Percentiles rank a stretch among this genome's conserved stretches.
Evolutionary conservation across 176 grass and related monocot species (phyloP).

Genomic region (Phoenix dactylifera): DNA sequence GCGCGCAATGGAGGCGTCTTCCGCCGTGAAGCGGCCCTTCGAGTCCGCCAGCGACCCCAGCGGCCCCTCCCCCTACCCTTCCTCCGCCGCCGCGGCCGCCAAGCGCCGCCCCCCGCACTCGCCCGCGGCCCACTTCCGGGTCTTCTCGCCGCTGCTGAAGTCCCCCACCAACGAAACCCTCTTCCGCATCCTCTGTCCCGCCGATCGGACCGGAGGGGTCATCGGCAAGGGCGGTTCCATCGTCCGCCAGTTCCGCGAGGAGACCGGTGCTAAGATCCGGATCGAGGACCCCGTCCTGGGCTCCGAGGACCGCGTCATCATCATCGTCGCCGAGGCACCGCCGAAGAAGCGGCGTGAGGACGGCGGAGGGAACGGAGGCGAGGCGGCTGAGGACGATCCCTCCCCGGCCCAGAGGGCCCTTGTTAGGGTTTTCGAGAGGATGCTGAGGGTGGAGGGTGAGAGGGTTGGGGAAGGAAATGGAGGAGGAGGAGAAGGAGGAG

Average conservation of each 20-base stretch:
- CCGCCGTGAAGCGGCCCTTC: background rate
- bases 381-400: background rate
- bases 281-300: constrained; percentile 34
- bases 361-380: background rate
- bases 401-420: constrained; percentile 21
- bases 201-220: constrained; percentile 12
- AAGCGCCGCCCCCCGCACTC: constrained; percentile 24
- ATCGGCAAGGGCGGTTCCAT: constrained; percentile 9
- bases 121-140: background rate
- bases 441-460: constrained; percentile 8
- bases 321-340: constrained; percentile 21
- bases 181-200: constrained; percentile 51
- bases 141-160: background rate
- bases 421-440: constrained; percentile 46
- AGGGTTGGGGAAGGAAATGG: constrained; percentile 2
- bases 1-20: too few relatives aligned
- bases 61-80: constrained; percentile 16
- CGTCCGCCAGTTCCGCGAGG: constrained; percentile 26
- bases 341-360: constrained; percentile 14
- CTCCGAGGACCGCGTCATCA: constrained; percentile 44
- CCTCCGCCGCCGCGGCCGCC: constrained; percentile 18
- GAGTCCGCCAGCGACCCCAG: background rate
- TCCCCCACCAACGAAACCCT: background rate
- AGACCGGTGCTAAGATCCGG: constrained; percentile 10
- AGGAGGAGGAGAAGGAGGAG: constrained; percentile 21